Percentiles rank a stretch among this genome's conserved stretches.
These are phyloP conservation scores for Mycena maculata DNA, from an alignment of 768 basidiomycete genomes.

Conservation along the genomic window DNA sequence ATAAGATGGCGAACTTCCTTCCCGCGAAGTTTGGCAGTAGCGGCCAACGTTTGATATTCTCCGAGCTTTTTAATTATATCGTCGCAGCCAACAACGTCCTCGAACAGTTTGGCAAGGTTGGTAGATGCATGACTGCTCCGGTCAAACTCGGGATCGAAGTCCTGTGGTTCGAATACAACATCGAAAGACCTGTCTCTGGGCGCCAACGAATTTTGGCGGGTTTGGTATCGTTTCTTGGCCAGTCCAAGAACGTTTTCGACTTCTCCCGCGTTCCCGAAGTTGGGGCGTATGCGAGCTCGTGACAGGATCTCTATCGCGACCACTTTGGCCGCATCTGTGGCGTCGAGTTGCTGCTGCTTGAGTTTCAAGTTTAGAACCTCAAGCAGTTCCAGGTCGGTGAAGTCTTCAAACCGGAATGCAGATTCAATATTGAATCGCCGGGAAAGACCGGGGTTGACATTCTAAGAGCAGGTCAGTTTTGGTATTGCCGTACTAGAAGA, in stretches of 20 bases:
- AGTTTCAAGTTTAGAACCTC: slow-evolving; percentile 68
- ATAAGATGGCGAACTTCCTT: slow-evolving; percentile 62
- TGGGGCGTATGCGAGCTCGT: slow-evolving; percentile 59
- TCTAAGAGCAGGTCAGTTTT: slow-evolving; percentile 48
- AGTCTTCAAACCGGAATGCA: slow-evolving; percentile 78
- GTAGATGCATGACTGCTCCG: slow-evolving; percentile 58
- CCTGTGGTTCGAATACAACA: slow-evolving; percentile 65
- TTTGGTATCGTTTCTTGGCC: slow-evolving; percentile 62
- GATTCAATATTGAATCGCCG: slow-evolving; percentile 78
- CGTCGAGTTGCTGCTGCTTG: slow-evolving; percentile 64
- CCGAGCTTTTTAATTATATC: slow-evolving; percentile 61
- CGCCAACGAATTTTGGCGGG: slow-evolving; percentile 44
- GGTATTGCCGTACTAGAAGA: neutral
- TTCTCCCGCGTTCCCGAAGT: slow-evolving; percentile 75
- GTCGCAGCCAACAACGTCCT: slow-evolving; percentile 72
- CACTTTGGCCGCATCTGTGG: slow-evolving; percentile 66
- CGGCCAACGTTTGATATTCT: slow-evolving; percentile 65
- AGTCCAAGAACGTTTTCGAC: slow-evolving; percentile 68
- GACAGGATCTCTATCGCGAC: slow-evolving; percentile 64
- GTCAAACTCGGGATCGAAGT: slow-evolving; percentile 74
- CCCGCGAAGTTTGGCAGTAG: slow-evolving; percentile 51
- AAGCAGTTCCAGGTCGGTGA: slow-evolving; percentile 62
- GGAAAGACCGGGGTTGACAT: slow-evolving; percentile 75
- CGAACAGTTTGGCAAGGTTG: slow-evolving; percentile 68
- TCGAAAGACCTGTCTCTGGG: slow-evolving; percentile 43